A percentile compares a stretch with the other conserved stretches of the same genome.
Conservation (phyloP, 345 rosid species). For the Rhodamnia rubescens region DNA sequence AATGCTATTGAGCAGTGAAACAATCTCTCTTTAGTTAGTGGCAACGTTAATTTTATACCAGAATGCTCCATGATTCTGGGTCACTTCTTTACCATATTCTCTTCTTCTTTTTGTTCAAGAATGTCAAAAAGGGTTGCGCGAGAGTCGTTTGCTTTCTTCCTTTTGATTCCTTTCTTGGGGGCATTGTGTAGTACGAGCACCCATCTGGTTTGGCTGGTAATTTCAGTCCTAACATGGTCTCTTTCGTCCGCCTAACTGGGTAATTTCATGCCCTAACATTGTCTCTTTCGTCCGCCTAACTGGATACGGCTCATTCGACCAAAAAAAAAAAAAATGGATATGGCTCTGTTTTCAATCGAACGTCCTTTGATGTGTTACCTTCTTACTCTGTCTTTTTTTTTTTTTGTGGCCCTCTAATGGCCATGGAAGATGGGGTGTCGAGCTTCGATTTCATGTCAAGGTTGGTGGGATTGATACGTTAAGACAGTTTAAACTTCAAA, state of each 20-base stretch:
- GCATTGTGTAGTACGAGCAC: neutral
- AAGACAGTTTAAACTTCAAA: neutral
- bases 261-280: no score
- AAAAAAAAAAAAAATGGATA: no score
- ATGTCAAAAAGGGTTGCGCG: neutral
- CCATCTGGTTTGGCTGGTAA: neutral
- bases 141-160: neutral
- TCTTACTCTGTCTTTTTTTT: neutral
- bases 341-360: neutral
- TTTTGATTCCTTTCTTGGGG: conserved; percentile 8
- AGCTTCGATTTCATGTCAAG: neutral
- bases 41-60: neutral
- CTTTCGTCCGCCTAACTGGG: neutral
- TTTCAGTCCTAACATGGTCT: neutral
- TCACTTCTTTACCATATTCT: neutral
- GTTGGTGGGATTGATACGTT: neutral
- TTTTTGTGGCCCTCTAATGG: neutral
- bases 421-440: neutral
- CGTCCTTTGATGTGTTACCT: neutral
- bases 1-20: neutral
- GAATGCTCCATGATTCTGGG: neutral
- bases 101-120: neutral
- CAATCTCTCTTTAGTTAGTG: neutral
- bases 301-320: no score
- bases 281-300: no score